phyloP scores from a whole-genome alignment of 805 yeast genomes.

The Kodamaea leandrae region DNA sequence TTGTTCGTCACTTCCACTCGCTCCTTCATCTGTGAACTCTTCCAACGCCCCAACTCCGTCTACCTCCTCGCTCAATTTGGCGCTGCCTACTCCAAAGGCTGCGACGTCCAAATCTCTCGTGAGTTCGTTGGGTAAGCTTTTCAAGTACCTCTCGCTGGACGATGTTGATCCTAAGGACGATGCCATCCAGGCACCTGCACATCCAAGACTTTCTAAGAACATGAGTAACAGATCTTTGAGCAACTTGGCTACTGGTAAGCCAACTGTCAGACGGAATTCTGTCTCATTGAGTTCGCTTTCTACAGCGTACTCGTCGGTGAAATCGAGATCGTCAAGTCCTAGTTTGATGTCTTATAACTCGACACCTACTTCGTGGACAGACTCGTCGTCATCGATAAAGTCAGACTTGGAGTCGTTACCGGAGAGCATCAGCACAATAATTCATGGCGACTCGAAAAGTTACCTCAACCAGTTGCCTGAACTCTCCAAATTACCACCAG shows the following conservation, averaged over 20 bases:
- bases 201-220: constrained; percentile 7
- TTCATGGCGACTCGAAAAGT: not conserved
- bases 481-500: constrained; percentile 42
- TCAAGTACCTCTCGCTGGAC: constrained; percentile 36
- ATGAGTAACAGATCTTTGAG: constrained; percentile 5
- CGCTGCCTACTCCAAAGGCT: constrained; percentile 5
- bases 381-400: constrained; percentile 30
- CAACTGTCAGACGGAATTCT: constrained; percentile 23
- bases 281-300: constrained; percentile 38
- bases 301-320: constrained; percentile 27
- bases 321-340: constrained; percentile 37
- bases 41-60: constrained; percentile 5
- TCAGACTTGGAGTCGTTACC: constrained; percentile 28
- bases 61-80: constrained; percentile 1
- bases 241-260: constrained; percentile 5
- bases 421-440: constrained; percentile 5
- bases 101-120: constrained; percentile 23
- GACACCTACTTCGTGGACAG: constrained; percentile 36
- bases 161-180: constrained; percentile 16
- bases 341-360: constrained; percentile 37
- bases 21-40: constrained; percentile 10
- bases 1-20: constrained; percentile 22
- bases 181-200: not conserved
- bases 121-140: constrained; percentile 33
- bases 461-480: constrained; percentile 31